Conservation (phyloP, 116 monocot species). For the Posidonia oceanica region DNA sequence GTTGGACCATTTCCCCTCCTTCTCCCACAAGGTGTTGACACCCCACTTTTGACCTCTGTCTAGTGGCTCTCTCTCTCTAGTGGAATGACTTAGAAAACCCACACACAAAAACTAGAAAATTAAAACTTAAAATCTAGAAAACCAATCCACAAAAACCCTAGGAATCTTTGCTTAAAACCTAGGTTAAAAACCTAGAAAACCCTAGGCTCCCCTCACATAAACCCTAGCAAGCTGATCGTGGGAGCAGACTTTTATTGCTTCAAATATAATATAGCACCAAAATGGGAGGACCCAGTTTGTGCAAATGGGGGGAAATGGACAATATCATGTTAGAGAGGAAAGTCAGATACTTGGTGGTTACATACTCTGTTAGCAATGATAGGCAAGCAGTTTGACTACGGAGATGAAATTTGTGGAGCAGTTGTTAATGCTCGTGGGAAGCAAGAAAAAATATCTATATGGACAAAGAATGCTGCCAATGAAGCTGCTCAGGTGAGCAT, state of each 20-base stretch:
- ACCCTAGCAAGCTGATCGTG: slow-evolving; percentile 46
- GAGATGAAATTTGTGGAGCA: slow-evolving; percentile 81
- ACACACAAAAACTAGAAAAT: too few relatives aligned
- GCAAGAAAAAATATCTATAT: slow-evolving; percentile 57
- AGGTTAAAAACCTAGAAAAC: too few relatives aligned
- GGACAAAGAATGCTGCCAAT: slow-evolving; percentile 65
- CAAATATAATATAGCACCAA: slow-evolving; percentile 62
- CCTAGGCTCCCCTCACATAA: too few relatives aligned
- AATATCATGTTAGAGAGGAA: slow-evolving; percentile 31
- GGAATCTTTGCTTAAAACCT: too few relatives aligned
- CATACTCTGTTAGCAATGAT: slow-evolving; percentile 70
- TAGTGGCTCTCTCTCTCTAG: too few relatives aligned
- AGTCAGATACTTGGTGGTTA: slow-evolving; percentile 60
- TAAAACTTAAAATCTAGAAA: too few relatives aligned
- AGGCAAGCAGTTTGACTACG: slow-evolving; percentile 72
- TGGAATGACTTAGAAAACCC: too few relatives aligned
- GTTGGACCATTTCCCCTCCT: too few relatives aligned
- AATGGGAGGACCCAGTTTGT: slow-evolving; percentile 84
- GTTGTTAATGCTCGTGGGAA: slow-evolving; percentile 59
- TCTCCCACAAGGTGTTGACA: too few relatives aligned
- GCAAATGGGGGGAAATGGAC: slow-evolving; percentile 79
- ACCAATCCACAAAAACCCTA: too few relatives aligned
- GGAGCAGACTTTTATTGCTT: slow-evolving; percentile 84
- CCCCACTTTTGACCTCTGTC: too few relatives aligned
- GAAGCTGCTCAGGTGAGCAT: slow-evolving; percentile 75